phyloP scores from a whole-genome alignment of 257 asterid species.

The Ophiorrhiza pumila region DNA sequence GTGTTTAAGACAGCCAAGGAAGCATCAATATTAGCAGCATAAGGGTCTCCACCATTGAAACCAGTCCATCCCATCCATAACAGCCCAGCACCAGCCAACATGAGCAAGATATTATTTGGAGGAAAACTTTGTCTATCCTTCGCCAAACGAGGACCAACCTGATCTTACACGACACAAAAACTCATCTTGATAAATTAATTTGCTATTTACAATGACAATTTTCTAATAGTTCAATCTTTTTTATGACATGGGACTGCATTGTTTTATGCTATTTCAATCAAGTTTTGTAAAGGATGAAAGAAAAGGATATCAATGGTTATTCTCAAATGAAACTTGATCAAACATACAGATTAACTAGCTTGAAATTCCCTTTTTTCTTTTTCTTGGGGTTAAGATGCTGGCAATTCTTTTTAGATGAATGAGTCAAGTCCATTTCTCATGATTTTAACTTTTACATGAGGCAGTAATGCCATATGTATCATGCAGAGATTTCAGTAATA shows the following conservation, averaged over 20 bases:
- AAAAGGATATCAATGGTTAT: too few species aligned
- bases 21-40: conserved; percentile 54
- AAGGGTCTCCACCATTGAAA: conserved; percentile 76
- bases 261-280: too few species aligned
- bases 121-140: conserved; percentile 69
- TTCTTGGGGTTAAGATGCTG: neutral
- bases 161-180: neutral
- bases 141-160: conserved; percentile 67
- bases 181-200: too few species aligned
- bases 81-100: conserved; percentile 72
- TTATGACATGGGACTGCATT: neutral
- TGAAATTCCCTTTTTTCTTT: too few species aligned
- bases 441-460: neutral
- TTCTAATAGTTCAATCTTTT: neutral
- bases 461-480: neutral
- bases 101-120: conserved; percentile 59
- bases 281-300: too few species aligned
- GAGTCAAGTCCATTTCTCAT: neutral
- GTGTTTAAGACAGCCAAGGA: conserved; percentile 65
- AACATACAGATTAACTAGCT: neutral
- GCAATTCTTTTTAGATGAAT: neutral
- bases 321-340: neutral
- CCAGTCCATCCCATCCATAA: conserved; percentile 83
- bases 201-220: too few species aligned
- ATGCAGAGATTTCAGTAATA: too few species aligned